These are phyloP conservation scores for Apophysomyces trapeziformis DNA, from an alignment of 371 early-diverging fungal species.

Conservation along the genomic window DNA sequence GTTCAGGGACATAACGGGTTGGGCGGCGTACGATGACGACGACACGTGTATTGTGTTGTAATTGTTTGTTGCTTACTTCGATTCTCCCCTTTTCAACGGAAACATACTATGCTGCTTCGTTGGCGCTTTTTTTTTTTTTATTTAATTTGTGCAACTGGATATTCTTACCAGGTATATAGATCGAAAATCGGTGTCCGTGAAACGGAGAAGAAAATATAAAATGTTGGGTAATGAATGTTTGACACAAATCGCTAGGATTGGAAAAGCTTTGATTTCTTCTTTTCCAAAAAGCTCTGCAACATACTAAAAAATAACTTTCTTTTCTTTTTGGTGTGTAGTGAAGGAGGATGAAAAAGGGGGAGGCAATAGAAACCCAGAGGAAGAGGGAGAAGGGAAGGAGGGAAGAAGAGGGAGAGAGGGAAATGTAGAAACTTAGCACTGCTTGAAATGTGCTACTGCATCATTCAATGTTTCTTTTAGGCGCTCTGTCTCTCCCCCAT, in stretches of 20 bases:
- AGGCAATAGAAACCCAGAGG: not conserved
- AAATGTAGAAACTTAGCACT: constrained; percentile 1
- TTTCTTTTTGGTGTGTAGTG: not conserved
- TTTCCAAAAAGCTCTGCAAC: not conserved
- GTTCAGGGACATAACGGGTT: not conserved
- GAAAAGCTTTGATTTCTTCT: not conserved
- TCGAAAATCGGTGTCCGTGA: too few species aligned
- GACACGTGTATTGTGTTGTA: constrained; percentile 4
- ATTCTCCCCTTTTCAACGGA: not conserved
- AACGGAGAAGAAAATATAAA: too few species aligned
- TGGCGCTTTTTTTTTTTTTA: not conserved
- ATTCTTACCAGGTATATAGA: not conserved
- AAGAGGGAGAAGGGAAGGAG: constrained; percentile 1
- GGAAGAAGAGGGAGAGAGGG: constrained; percentile 1
- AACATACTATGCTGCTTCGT: not conserved
- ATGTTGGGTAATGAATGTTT: too few species aligned
- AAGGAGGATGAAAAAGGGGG: constrained; percentile 11
- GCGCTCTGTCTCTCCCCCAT: too few species aligned
- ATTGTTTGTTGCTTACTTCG: not conserved
- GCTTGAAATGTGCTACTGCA: constrained; percentile 1
- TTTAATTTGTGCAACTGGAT: too few species aligned
- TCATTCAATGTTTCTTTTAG: not conserved
- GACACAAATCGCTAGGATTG: too few species aligned
- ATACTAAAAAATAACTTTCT: too few species aligned
- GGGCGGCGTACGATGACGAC: constrained; percentile 1